Evolutionary conservation across 305 asterid genomes (phyloP), one percentile per base, ranked within the genome.

Genomic region (Fraxinus baroniana): DNA sequence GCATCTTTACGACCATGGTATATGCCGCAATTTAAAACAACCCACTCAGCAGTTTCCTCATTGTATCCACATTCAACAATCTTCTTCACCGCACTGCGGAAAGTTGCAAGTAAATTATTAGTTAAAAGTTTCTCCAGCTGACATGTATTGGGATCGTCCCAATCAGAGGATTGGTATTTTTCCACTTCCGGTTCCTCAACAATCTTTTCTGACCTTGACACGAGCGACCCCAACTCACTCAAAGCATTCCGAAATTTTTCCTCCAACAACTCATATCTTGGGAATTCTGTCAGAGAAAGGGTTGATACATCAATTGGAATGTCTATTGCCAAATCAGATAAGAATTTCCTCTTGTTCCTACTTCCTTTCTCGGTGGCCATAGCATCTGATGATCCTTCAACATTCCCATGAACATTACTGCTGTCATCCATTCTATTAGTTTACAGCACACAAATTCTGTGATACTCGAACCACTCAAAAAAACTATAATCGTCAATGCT

Each of bases 301-400:
- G 77, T 80, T 0, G 91, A 80, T 46, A 79, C 79, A 66, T 87
- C 88, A 5, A 71, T 74, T 8, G 86, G 83, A 57, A 76, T 52
- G 62, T 89, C 89, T 4, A 78, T 32, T 0, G 90, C 80, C 76
- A 80, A 68, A 73, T 93, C 94, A 22, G 93, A 41, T 71, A 88
- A 32, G 78, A 81, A 89, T 79, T 93, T 94, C 89, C 95, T 85
- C 86, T 94, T 94, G 78, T 93, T 93, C 84, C 89, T 85, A 30
- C 87, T 87, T 81, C 91, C 92, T 78, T 87, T 88, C 79, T 85
- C 90, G 49, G 26, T 72, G 77, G 82, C 78, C 33, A 74, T 77
- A 82, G 76, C 84, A 74, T 83, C 33, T 5, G 83, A 68, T 7
- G 49, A 76, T 26, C 80, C 83, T 12, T 88, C 89, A 79, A 72